Percentiles rank a stretch among this genome's conserved stretches.
These are phyloP conservation scores for Carex arenaria DNA, from an alignment of 202 grass and related monocot species.

Conservation along the genomic window DNA sequence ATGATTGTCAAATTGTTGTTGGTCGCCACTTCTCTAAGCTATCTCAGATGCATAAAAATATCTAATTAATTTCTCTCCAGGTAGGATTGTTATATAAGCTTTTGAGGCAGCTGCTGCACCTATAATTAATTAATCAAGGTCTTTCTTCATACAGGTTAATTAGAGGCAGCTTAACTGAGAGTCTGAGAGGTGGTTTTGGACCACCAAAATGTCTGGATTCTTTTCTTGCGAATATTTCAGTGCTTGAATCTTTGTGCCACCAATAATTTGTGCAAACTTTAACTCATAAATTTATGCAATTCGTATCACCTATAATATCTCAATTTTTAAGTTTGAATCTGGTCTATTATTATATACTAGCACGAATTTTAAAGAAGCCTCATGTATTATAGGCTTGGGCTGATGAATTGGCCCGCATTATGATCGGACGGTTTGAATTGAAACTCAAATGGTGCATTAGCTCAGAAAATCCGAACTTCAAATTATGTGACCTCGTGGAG, in stretches of 20 bases:
- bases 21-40: background rate
- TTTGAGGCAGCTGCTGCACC: background rate
- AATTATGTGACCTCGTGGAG: no score
- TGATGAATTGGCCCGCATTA: no score
- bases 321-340: no score
- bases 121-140: background rate
- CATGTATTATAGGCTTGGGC: no score
- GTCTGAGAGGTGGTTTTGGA: background rate
- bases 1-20: slow-evolving; percentile 10
- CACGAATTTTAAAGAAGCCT: no score
- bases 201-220: background rate
- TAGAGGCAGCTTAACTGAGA: background rate
- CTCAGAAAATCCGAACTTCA: no score
- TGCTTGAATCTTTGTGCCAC: background rate
- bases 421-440: no score
- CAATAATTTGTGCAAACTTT: background rate
- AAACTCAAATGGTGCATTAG: no score
- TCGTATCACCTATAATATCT: no score
- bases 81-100: background rate
- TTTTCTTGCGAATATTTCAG: background rate
- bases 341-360: no score
- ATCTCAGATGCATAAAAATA: slow-evolving; percentile 2
- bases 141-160: background rate
- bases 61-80: background rate
- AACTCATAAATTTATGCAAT: no score